phyloP scores from a whole-genome alignment of 2,329 filamentous ascomycete genomes.

The Phialophora tarda region DNA sequence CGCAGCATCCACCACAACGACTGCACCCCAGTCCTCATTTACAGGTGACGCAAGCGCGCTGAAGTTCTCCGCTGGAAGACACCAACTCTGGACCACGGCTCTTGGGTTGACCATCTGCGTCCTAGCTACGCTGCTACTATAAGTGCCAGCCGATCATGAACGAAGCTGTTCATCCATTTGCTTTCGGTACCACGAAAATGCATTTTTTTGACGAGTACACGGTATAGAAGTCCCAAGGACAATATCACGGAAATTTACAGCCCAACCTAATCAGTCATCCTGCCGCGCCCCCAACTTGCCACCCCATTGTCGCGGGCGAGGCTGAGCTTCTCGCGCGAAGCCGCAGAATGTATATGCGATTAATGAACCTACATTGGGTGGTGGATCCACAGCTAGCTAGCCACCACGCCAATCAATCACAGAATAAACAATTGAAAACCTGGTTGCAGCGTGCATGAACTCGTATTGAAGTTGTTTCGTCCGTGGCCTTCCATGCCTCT shows the following conservation, averaged over 20 bases:
- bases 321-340: background rate
- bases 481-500: background rate
- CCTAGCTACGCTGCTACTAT: constrained; percentile 7
- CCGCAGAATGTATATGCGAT: constrained; percentile 2
- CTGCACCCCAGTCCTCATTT: constrained; percentile 17
- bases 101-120: constrained; percentile 8
- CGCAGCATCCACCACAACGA: background rate
- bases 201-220: constrained; percentile 1
- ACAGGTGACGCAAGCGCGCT: constrained; percentile 16
- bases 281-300: background rate
- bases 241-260: background rate
- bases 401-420: background rate
- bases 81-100: background rate
- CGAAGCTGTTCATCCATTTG: background rate
- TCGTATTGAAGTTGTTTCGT: no score
- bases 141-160: background rate
- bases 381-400: background rate
- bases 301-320: background rate
- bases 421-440: background rate
- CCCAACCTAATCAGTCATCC: background rate
- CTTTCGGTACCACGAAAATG: constrained; percentile 10
- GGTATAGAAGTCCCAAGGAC: constrained; percentile 8
- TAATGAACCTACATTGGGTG: background rate
- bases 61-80: constrained; percentile 1
- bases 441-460: background rate